Conservation (phyloP, 305 asterid genomes). For the Lippia alba region DNA sequence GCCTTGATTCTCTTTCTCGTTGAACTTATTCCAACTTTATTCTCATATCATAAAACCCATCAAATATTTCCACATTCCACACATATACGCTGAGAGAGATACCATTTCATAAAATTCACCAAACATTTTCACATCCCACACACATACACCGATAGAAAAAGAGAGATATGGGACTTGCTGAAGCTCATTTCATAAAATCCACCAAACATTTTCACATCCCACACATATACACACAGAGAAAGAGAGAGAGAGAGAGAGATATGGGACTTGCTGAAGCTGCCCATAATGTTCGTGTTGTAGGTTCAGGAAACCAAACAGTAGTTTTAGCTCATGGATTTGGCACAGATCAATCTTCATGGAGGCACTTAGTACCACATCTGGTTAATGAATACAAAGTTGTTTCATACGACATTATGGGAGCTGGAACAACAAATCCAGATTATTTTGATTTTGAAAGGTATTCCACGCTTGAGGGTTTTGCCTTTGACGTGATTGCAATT, state of each 20-base stretch:
- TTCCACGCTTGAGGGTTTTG: slow-evolving; percentile 72
- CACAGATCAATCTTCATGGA: slow-evolving; percentile 89
- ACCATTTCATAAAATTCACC: slow-evolving; percentile 25
- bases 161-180: slow-evolving; percentile 68
- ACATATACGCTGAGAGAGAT: background rate
- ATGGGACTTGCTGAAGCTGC: slow-evolving; percentile 80
- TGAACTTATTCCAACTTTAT: too few relatives aligned
- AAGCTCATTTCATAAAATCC: slow-evolving; percentile 42
- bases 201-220: background rate
- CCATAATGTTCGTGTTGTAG: slow-evolving; percentile 76
- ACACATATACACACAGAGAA: background rate
- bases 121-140: background rate
- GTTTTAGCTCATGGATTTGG: slow-evolving; percentile 89
- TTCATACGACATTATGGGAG: slow-evolving; percentile 81
- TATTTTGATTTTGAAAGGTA: slow-evolving; percentile 84
- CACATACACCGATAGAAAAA: too few relatives aligned
- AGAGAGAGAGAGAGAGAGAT: background rate
- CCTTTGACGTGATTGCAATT: slow-evolving; percentile 75
- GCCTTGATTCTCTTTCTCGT: too few relatives aligned
- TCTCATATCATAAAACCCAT: slow-evolving; percentile 16
- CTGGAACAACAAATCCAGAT: slow-evolving; percentile 88
- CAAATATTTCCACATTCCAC: background rate
- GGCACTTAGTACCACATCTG: slow-evolving; percentile 75
- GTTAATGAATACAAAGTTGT: slow-evolving; percentile 67
- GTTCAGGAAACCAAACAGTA: slow-evolving; percentile 60